These are phyloP conservation scores for Puccinia horiana DNA, from an alignment of 1,284 basidiomycete genomes.

Conservation along the genomic window DNA sequence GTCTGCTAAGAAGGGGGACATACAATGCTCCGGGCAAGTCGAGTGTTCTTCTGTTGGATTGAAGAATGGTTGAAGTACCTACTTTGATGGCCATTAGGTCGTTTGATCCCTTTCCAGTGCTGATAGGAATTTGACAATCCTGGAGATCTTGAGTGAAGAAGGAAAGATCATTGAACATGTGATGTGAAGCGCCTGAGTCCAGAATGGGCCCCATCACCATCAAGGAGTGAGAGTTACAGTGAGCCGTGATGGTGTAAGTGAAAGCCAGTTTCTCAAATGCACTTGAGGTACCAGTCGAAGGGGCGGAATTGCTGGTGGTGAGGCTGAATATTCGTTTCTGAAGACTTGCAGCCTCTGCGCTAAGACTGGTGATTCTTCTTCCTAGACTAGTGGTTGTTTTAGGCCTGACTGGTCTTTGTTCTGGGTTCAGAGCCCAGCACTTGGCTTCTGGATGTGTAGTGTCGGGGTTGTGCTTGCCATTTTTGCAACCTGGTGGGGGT, in stretches of 20 bases:
- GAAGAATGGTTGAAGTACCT: not conserved
- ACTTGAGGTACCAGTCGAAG: no score
- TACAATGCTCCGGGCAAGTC: not conserved
- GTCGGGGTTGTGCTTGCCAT: no score
- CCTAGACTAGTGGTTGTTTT: not conserved
- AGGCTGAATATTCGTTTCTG: not conserved
- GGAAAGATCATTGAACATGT: not conserved
- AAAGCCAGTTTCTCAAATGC: not conserved
- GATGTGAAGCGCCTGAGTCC: not conserved
- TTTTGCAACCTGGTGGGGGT: not conserved
- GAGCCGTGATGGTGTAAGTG: not conserved
- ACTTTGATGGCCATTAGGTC: not conserved
- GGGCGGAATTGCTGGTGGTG: not conserved
- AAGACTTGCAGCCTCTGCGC: not conserved
- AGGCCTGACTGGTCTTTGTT: not conserved
- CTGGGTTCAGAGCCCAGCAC: not conserved
- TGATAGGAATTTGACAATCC: not conserved
- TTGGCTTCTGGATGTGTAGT: not conserved
- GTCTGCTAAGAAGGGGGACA: not conserved
- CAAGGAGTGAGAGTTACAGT: no score
- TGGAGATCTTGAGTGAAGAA: not conserved
- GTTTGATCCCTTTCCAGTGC: not conserved
- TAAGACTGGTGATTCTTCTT: not conserved
- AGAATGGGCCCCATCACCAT: no score
- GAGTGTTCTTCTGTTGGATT: no score